A percentile compares a stretch with the other conserved stretches of the same genome.
Conservation (phyloP, 805 yeast genomes). For the Candida railenensis region DNA sequence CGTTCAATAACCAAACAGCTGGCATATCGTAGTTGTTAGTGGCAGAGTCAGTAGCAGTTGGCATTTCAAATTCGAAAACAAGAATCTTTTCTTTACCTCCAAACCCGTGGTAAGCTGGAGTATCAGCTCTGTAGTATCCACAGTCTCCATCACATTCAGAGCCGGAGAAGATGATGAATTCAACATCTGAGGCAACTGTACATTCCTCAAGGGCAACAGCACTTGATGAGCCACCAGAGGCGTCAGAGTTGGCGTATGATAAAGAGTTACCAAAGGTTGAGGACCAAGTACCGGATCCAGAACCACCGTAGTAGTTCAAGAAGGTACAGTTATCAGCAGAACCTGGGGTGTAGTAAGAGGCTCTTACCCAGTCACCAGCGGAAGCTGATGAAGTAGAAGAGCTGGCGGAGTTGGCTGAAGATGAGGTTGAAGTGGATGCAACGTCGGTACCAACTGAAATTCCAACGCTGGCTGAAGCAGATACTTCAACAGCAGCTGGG, state of each 20-base stretch:
- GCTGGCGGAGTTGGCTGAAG: conserved; percentile 21
- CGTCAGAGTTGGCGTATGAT: conserved; percentile 79
- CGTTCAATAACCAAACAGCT: conserved; percentile 94
- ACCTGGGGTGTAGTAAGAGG: conserved; percentile 74
- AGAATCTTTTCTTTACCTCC: conserved; percentile 82
- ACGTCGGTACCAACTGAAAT: conserved; percentile 13
- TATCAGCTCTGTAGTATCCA: conserved; percentile 82
- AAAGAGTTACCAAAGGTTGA: conserved; percentile 87
- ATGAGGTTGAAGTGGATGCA: conserved; percentile 26
- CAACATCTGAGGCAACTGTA: conserved; percentile 69
- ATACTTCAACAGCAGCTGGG: conserved; percentile 22
- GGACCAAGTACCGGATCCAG: conserved; percentile 89
- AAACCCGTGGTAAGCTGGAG: conserved; percentile 95
- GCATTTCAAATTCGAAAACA: conserved; percentile 94
- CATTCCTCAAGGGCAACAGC: conserved; percentile 70
- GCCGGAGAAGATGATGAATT: conserved; percentile 80
- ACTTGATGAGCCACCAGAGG: conserved; percentile 66
- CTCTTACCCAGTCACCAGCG: conserved; percentile 69
- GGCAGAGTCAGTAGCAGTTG: conserved; percentile 53
- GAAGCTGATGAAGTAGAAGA: conserved; percentile 33
- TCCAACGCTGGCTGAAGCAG: conserved; percentile 20
- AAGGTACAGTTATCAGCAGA: conserved; percentile 70
- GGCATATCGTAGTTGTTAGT: conserved; percentile 88
- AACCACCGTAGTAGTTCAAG: conserved; percentile 87
- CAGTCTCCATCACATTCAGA: conserved; percentile 61